Conservation (phyloP, 2,329 filamentous ascomycete species). For the Magnaporthiopsis rhizophila region DNA sequence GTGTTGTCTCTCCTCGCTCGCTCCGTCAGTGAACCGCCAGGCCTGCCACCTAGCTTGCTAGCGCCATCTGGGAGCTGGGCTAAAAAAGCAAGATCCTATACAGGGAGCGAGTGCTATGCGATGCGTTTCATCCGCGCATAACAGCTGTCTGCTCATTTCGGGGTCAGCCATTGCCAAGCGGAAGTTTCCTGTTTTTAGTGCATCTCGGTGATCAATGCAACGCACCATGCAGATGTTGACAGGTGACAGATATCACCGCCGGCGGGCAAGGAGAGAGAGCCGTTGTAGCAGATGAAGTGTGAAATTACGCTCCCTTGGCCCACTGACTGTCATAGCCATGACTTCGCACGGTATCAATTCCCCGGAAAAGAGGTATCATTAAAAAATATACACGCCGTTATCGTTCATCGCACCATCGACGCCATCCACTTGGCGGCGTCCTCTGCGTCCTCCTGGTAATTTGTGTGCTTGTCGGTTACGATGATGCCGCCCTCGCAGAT, state of each 20-base stretch:
- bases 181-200: neutral
- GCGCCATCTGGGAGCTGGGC: neutral
- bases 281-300: no score
- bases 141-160: neutral
- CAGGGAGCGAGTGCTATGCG: neutral
- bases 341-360: neutral
- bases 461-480: neutral
- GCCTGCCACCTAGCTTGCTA: no score
- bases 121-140: neutral
- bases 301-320: neutral
- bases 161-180: neutral
- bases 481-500: conserved; percentile 2
- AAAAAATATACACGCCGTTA: no score
- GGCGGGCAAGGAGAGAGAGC: no score
- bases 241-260: no score
- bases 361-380: no score
- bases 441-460: conserved; percentile 1
- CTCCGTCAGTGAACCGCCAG: neutral
- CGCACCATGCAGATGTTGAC: no score
- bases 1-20: no score
- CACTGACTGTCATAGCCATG: neutral
- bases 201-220: no score
- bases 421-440: neutral
- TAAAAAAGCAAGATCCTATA: neutral
- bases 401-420: neutral